phyloP scores from a whole-genome alignment of 2,329 filamentous ascomycete species.

The Penicillium sp. region DNA sequence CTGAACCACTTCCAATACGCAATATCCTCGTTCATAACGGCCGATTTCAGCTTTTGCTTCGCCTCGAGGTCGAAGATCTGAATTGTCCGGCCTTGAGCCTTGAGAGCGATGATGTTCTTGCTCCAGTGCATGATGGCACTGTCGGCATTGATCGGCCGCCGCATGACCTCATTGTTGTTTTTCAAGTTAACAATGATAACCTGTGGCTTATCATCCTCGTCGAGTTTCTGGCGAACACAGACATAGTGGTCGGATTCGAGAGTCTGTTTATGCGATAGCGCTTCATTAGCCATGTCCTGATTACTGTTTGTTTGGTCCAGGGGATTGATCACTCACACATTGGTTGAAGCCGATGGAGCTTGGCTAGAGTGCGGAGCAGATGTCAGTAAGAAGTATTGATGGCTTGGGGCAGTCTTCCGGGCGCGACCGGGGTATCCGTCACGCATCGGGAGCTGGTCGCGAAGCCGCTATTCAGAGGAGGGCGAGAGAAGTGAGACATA shows the following conservation, averaged over 20 bases:
- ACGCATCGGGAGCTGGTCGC: constrained; percentile 17
- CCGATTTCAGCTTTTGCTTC: constrained; percentile 95
- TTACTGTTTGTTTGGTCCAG: constrained; percentile 3
- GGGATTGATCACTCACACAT: constrained; percentile 60
- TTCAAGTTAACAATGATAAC: constrained; percentile 98
- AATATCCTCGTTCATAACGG: constrained; percentile 94
- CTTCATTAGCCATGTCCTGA: constrained; percentile 17
- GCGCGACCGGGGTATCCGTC: constrained; percentile 21
- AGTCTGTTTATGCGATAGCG: constrained; percentile 59
- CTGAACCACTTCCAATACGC: constrained; percentile 99
- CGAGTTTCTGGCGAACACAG: constrained; percentile 92
- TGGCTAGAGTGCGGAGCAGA: constrained; percentile 49
- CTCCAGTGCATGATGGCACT: constrained; percentile 99
- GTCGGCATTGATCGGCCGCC: constrained; percentile 95
- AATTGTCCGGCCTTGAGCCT: constrained; percentile 87
- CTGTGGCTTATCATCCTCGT: constrained; percentile 78
- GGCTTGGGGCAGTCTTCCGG: not conserved
- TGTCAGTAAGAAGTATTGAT: constrained; percentile 23
- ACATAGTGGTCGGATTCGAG: constrained; percentile 97
- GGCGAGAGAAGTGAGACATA: constrained; percentile 39
- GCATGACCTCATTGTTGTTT: constrained; percentile 92
- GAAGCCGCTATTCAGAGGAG: constrained; percentile 8
- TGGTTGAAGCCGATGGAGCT: constrained; percentile 81
- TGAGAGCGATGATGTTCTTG: constrained; percentile 92
- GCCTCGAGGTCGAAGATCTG: constrained; percentile 95